These are phyloP conservation scores for Metschnikowia vanudenii DNA, from an alignment of 805 yeast genomes.

Conservation along the genomic window DNA sequence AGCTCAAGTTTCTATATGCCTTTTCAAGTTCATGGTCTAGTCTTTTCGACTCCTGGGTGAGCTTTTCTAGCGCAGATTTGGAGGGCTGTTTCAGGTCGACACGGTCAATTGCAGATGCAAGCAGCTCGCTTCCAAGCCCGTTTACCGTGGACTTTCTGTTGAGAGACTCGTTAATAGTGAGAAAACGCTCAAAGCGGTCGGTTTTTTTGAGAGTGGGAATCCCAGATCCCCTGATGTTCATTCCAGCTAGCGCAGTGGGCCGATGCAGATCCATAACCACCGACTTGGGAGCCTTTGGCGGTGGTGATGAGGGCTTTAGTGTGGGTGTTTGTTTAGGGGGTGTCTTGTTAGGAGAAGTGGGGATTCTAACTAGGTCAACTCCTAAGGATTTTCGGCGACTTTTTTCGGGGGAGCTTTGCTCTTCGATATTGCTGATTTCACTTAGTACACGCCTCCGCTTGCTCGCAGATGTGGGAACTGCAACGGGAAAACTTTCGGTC, in stretches of 20 bases:
- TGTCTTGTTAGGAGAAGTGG: not conserved
- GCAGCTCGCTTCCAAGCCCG: not conserved
- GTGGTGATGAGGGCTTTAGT: no score
- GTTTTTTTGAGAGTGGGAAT: conserved; percentile 15
- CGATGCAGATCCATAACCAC: no score
- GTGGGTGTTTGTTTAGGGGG: not conserved
- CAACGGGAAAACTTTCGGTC: no score
- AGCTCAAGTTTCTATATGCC: conserved; percentile 7
- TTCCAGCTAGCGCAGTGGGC: not conserved
- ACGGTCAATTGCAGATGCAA: not conserved
- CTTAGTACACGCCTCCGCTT: conserved; percentile 22
- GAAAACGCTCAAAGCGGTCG: conserved; percentile 13
- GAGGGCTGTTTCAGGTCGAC: not conserved
- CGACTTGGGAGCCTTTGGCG: no score
- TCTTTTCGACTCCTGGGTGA: conserved; percentile 16
- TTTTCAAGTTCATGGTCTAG: conserved; percentile 24
- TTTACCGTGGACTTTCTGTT: conserved; percentile 13
- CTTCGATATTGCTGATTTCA: conserved; percentile 14
- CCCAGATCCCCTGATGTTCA: conserved; percentile 13
- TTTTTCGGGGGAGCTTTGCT: conserved; percentile 18
- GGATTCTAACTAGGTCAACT: conserved; percentile 22
- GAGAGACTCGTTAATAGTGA: conserved; percentile 16
- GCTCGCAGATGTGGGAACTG: conserved; percentile 1
- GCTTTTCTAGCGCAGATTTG: conserved; percentile 7
- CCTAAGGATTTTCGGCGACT: conserved; percentile 21